Conservation (phyloP, 768 basidiomycete species). For the Termitomyces sp. region DNA sequence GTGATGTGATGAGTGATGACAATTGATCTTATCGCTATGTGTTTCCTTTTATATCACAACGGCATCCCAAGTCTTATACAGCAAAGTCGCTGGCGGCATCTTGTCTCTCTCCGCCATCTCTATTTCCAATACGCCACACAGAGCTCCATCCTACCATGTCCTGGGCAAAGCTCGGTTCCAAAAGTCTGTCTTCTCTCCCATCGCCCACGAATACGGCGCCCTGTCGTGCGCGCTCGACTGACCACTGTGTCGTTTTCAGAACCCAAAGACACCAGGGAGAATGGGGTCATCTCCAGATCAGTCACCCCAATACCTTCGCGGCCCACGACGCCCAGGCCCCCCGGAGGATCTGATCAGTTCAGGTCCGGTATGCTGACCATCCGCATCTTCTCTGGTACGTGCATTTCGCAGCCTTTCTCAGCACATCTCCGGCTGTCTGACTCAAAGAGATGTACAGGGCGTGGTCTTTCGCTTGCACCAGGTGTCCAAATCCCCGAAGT, state of each 20-base stretch:
- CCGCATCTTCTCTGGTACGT: constrained; percentile 87
- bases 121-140: constrained; percentile 16
- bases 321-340: constrained; percentile 72
- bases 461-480: constrained; percentile 77
- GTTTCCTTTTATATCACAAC: constrained; percentile 12
- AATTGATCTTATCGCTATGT: constrained; percentile 7
- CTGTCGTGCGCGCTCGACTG: constrained; percentile 4
- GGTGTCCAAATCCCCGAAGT: constrained; percentile 80
- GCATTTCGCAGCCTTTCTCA: constrained; percentile 7
- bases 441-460: constrained; percentile 42
- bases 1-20: not conserved
- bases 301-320: constrained; percentile 81
- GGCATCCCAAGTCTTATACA: constrained; percentile 13
- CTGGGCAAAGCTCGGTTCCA: constrained; percentile 48
- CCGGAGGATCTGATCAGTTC: constrained; percentile 58
- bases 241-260: constrained; percentile 36
- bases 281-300: constrained; percentile 71
- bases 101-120: constrained; percentile 21
- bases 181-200: constrained; percentile 33
- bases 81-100: constrained; percentile 30
- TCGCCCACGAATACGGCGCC: constrained; percentile 3
- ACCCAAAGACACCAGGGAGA: constrained; percentile 69
- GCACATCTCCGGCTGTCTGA: not conserved
- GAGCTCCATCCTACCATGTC: constrained; percentile 39
- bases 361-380: constrained; percentile 93